Conservation (phyloP, 495 filamentous ascomycete genomes). For the Neurospora tetraspora region DNA sequence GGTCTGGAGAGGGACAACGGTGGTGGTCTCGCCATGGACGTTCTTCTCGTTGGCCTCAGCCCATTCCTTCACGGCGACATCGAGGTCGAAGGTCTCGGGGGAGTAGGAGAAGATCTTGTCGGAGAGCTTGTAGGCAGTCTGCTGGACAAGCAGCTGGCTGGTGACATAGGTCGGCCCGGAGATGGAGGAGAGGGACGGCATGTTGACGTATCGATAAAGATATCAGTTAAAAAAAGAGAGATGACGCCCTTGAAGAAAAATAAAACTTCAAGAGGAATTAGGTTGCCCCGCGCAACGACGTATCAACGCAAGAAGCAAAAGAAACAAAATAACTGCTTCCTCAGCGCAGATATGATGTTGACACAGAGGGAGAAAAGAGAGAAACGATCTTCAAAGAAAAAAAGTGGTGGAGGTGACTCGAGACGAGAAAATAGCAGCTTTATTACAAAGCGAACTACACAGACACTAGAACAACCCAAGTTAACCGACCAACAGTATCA, state of each 20-base stretch:
- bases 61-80: constrained; percentile 73
- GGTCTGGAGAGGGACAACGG: constrained; percentile 72
- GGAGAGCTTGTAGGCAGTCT: constrained; percentile 85
- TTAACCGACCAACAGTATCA: background rate
- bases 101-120: constrained; percentile 97
- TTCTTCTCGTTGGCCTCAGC: constrained; percentile 54
- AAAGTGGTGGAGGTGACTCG: background rate
- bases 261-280: constrained; percentile 9
- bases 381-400: background rate
- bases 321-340: background rate
- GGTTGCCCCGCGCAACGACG: constrained; percentile 5
- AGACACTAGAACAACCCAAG: background rate
- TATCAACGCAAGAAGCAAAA: constrained; percentile 13
- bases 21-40: constrained; percentile 68
- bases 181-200: constrained; percentile 49
- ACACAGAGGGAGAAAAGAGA: background rate
- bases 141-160: constrained; percentile 84
- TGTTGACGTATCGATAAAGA: constrained; percentile 16
- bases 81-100: constrained; percentile 82
- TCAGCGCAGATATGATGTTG: background rate
- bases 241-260: constrained; percentile 4
- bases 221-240: background rate
- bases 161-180: constrained; percentile 84
- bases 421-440: background rate
- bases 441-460: background rate